Percentiles rank a stretch among this genome's conserved stretches.
Conservation (phyloP, 2,329 filamentous ascomycete genomes). For the Diaporthe eres region DNA sequence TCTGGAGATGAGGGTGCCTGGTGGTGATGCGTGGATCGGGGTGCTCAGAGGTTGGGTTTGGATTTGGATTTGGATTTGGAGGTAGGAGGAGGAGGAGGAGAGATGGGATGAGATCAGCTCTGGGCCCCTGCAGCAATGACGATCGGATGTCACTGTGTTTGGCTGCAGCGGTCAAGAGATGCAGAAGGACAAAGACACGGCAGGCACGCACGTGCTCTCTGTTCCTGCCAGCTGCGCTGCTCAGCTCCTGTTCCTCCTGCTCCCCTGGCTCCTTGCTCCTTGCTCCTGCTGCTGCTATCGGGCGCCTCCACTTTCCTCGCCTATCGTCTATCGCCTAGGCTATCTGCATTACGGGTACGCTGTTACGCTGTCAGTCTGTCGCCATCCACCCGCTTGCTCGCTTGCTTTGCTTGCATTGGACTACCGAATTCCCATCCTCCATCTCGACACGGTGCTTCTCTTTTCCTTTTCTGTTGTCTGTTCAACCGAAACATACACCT, state of each 20-base stretch:
- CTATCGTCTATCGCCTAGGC: constrained; percentile 7
- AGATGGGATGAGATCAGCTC: constrained; percentile 27
- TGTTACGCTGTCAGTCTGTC: constrained; percentile 24
- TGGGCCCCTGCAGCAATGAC: constrained; percentile 30
- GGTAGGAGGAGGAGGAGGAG: neutral
- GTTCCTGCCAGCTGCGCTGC: neutral
- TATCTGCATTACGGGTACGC: constrained; percentile 4
- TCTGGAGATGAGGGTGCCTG: constrained; percentile 3
- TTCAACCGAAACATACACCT: neutral
- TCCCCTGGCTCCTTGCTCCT: neutral
- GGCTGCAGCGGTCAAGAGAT: neutral
- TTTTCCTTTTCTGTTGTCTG: neutral
- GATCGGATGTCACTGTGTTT: constrained; percentile 18
- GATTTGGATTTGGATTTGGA: neutral
- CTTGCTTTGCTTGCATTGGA: constrained; percentile 27
- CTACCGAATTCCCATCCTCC: constrained; percentile 17
- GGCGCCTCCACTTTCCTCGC: constrained; percentile 18
- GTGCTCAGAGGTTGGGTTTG: neutral
- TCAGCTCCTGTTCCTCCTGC: neutral
- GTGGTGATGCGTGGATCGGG: constrained; percentile 11
- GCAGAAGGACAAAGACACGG: neutral
- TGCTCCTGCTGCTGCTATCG: neutral
- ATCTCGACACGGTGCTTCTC: neutral
- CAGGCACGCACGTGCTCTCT: constrained; percentile 20
- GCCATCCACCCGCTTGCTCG: constrained; percentile 24